phyloP scores from a whole-genome alignment of 1,284 basidiomycete species.

The Inonotus hispidus region DNA sequence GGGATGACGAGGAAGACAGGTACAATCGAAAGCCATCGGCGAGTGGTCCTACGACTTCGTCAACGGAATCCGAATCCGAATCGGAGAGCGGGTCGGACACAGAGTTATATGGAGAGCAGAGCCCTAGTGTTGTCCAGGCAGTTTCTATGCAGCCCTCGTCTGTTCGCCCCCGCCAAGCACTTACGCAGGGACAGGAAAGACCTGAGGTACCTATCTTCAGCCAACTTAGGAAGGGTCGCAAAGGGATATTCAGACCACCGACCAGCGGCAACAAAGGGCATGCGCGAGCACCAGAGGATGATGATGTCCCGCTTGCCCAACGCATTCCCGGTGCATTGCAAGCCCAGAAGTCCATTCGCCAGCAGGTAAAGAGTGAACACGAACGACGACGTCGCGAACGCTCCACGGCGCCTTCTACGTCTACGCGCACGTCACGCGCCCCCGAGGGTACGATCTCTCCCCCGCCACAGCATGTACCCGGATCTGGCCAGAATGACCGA shows the following conservation, averaged over 20 bases:
- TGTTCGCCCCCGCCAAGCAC: conserved; percentile 16
- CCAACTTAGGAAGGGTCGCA: conserved; percentile 16
- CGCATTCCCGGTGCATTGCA: conserved; percentile 71
- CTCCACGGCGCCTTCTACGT: conserved; percentile 24
- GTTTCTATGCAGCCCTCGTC: conserved; percentile 21
- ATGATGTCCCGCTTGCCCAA: conserved; percentile 73
- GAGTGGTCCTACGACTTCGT: not conserved
- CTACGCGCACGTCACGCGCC: conserved; percentile 26
- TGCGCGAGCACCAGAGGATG: conserved; percentile 32
- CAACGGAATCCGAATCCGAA: conserved; percentile 17
- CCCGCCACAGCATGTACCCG: conserved; percentile 7
- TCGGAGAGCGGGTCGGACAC: conserved; percentile 16
- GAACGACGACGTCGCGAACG: conserved; percentile 51
- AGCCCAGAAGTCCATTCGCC: conserved; percentile 72
- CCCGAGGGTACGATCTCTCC: conserved; percentile 23
- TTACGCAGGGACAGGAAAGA: conserved; percentile 24
- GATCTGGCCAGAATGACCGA: conserved; percentile 10
- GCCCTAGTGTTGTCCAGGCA: not conserved
- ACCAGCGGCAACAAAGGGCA: not conserved
- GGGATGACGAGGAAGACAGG: conserved; percentile 4
- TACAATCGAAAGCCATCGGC: not conserved
- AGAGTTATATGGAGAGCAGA: conserved; percentile 12
- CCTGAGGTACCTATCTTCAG: conserved; percentile 22
- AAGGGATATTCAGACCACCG: conserved; percentile 14
- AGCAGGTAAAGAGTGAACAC: conserved; percentile 62